Evolutionary conservation across 1,284 basidiomycete species (phyloP).

Genomic region (Veloporphyrellus conicus): DNA sequence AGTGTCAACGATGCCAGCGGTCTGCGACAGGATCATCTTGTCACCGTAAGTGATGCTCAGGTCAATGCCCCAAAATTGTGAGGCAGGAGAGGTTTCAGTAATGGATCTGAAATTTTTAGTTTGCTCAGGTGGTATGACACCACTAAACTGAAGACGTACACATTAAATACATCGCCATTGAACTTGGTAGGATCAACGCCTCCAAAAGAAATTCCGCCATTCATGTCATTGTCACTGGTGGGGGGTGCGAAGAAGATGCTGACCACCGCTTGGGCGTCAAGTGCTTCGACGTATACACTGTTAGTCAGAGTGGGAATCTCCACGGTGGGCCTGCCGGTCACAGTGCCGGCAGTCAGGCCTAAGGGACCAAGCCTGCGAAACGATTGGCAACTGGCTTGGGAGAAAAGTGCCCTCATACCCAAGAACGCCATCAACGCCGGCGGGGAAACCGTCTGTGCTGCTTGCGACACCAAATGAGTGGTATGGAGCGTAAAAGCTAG

Average conservation of each 20-base stretch:
- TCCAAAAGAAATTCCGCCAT: conserved; percentile 49
- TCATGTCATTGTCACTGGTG: conserved; percentile 21
- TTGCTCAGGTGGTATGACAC: not conserved
- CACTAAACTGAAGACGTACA: conserved; percentile 32
- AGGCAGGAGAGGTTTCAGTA: conserved; percentile 47
- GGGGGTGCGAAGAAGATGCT: conserved; percentile 42
- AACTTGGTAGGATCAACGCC: conserved; percentile 47
- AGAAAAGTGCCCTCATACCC: conserved; percentile 15
- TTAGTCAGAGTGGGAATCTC: conserved; percentile 36
- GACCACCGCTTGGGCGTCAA: conserved; percentile 31
- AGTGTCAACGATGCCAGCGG: conserved; percentile 64
- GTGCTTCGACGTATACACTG: conserved; percentile 35
- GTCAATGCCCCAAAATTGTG: conserved; percentile 59
- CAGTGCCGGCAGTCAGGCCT: conserved; percentile 26
- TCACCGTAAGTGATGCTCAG: conserved; percentile 53
- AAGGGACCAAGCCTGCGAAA: conserved; percentile 30
- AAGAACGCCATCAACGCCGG: conserved; percentile 2
- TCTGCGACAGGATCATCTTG: conserved; percentile 42
- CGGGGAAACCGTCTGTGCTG: conserved; percentile 21
- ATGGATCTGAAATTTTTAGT: conserved; percentile 38
- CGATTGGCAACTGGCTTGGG: conserved; percentile 36
- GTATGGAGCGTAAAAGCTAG: conserved; percentile 28
- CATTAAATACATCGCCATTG: conserved; percentile 43
- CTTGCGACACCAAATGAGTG: conserved; percentile 31
- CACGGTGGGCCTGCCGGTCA: conserved; percentile 9